These are phyloP conservation scores for Elsinoe perseae DNA, from an alignment of 2,329 filamentous ascomycete genomes.

Conservation along the genomic window DNA sequence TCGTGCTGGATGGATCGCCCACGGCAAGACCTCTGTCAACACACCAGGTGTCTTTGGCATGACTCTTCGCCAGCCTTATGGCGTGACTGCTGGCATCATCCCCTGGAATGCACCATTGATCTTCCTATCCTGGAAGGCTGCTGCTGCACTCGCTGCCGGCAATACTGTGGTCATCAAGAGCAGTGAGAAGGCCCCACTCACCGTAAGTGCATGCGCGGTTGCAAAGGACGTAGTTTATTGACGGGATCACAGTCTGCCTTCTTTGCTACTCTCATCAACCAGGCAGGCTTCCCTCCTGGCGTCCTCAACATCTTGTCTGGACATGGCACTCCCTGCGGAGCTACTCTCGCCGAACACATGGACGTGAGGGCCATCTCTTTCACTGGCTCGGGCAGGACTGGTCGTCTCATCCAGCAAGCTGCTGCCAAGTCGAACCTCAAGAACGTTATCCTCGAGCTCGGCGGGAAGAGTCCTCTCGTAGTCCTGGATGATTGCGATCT, in stretches of 20 bases:
- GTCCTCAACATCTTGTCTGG: slow-evolving; percentile 36
- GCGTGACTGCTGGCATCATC: slow-evolving; percentile 51
- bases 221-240: background rate
- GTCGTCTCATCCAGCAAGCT: slow-evolving; percentile 20
- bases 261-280: slow-evolving; percentile 27
- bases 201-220: slow-evolving; percentile 33
- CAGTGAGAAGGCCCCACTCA: slow-evolving; percentile 55
- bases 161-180: slow-evolving; percentile 56
- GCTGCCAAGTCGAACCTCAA: slow-evolving; percentile 27
- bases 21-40: slow-evolving; percentile 41
- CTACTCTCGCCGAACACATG: slow-evolving; percentile 27
- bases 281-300: slow-evolving; percentile 39
- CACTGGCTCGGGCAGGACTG: slow-evolving; percentile 24
- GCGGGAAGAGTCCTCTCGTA: slow-evolving; percentile 25
- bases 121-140: slow-evolving; percentile 47
- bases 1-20: slow-evolving; percentile 36
- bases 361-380: slow-evolving; percentile 26
- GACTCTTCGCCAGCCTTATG: slow-evolving; percentile 42
- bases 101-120: slow-evolving; percentile 50
- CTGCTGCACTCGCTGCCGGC: slow-evolving; percentile 52
- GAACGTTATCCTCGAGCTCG: slow-evolving; percentile 25
- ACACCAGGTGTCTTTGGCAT: slow-evolving; percentile 43
- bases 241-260: background rate
- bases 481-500: slow-evolving; percentile 31
- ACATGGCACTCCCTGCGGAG: slow-evolving; percentile 27